Base-by-base conservation (phyloP, 768 basidiomycete species). In the Russula lepida region DNA sequence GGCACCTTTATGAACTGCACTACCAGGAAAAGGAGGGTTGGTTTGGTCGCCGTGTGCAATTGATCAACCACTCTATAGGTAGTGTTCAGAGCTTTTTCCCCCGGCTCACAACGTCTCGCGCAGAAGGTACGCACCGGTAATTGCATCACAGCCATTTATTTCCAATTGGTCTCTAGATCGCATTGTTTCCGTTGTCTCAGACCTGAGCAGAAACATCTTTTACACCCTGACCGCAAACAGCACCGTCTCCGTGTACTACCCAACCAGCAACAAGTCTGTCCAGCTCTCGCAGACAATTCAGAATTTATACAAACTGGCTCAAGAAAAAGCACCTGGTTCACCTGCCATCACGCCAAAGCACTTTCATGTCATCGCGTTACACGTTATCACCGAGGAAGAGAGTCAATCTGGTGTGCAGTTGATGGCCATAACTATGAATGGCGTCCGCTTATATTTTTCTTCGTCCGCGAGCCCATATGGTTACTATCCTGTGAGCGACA, bases 11-110 rank as follows among this genome's bases (percentile, higher is more conserved):
- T 72, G 95, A 98, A 72, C 73, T 98, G 46, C 86, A 89, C 68
- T 98, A 98, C 72, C 89, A 92, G 68, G 85, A 88, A 66, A 88
- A 81, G 64, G 90, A 94, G 68, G 88, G 89, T 0, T 95, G 93
- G 93, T 95, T 97, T 74, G 87, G 85, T 47, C 92, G 92, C 71
- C 81, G 85, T 53, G 83, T 91, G 23, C 84, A 88, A 66, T 78
- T 98, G 56, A 79, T 91, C 70, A 95, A 97, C 68, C 91, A 94
- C 69, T 91, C 93, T 21, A 79, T 89, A 43, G 84, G 88, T 46
- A 81, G 86, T 17, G 78, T 92, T 57, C 83, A 85, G 66, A 92
- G 89, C 69, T 78, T 92, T 54, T 77, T 95, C 27, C 92, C 92
- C 49, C 80, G 85, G 23, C 84, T 94, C 66, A 77, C 86, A 28